phyloP scores from a whole-genome alignment of 2,329 filamentous ascomycete species.

The Incumbomyces delicatus region DNA sequence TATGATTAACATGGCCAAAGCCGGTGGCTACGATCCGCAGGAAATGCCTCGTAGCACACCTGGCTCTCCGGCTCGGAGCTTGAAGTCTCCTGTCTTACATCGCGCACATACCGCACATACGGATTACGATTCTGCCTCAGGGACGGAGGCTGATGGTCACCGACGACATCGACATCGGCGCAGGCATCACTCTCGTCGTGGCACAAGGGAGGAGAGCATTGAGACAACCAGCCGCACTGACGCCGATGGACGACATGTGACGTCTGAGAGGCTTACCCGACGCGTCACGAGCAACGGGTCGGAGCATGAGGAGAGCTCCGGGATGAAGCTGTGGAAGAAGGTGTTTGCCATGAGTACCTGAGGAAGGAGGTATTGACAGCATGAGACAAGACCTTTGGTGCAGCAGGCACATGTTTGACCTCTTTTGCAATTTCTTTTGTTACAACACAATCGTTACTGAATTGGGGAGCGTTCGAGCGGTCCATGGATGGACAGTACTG shows the following conservation, averaged over 20 bases:
- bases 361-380: too few relatives aligned
- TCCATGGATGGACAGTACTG: too few relatives aligned
- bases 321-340: background rate
- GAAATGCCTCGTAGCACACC: background rate
- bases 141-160: constrained; percentile 5
- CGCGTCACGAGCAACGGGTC: constrained; percentile 3
- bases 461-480: too few relatives aligned
- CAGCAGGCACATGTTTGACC: too few relatives aligned
- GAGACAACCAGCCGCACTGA: constrained; percentile 1
- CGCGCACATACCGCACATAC: background rate
- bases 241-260: background rate
- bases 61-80: background rate
- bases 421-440: too few relatives aligned
- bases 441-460: too few relatives aligned
- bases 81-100: background rate
- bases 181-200: constrained; percentile 4
- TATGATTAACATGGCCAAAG: constrained; percentile 25
- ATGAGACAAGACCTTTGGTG: too few relatives aligned
- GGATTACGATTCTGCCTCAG: constrained; percentile 2
- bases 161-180: constrained; percentile 3
- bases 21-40: constrained; percentile 6
- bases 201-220: constrained; percentile 1
- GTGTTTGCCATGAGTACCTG: background rate
- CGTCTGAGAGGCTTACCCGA: background rate
- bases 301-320: background rate